These are phyloP conservation scores for Aegilops sharonensis DNA, from an alignment of 176 grass and related monocot species.

Conservation along the genomic window DNA sequence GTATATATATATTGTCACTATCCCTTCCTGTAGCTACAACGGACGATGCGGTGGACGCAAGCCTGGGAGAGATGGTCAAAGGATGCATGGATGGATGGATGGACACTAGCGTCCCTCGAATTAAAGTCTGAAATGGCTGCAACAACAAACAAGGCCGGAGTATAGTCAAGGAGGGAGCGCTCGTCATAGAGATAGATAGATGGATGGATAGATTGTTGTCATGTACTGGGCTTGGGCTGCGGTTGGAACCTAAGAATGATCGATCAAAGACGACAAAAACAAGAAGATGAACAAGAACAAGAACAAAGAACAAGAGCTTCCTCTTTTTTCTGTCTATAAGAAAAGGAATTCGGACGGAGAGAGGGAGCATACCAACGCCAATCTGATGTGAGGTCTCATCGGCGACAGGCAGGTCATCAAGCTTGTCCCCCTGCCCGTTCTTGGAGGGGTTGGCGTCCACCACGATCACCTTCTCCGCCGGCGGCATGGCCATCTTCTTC, in stretches of 20 bases:
- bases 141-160: not conserved
- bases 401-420: not conserved
- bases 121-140: not conserved
- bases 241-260: not conserved
- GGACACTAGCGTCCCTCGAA: not conserved
- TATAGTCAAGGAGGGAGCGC: not conserved
- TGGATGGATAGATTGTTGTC: not conserved
- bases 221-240: not conserved
- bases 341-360: not conserved
- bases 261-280: not conserved
- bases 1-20: not conserved
- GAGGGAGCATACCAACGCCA: constrained; percentile 18
- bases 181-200: not conserved
- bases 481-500: not conserved
- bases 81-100: not conserved
- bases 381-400: constrained; percentile 16
- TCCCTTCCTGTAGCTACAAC: not conserved
- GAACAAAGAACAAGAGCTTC: not conserved
- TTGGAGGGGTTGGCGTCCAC: not conserved
- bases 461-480: not conserved
- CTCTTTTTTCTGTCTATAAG: not conserved
- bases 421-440: not conserved
- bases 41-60: not conserved
- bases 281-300: not conserved
- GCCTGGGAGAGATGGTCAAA: not conserved